Evolutionary conservation across 2,329 filamentous ascomycete genomes (phyloP).

Genomic region (Diaporthe ilicicola): DNA sequence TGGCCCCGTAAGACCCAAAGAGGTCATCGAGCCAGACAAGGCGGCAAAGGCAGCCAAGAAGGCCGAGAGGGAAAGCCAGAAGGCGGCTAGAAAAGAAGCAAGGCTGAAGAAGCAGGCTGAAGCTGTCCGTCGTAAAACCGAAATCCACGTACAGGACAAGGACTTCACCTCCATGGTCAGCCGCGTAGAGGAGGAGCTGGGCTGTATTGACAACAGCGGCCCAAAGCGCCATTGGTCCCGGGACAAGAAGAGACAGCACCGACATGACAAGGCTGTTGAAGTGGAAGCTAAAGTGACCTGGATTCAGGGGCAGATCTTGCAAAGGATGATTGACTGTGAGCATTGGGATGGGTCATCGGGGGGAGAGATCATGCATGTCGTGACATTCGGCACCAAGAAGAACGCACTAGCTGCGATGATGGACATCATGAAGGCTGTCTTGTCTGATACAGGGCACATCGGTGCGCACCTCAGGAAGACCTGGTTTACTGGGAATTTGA

Average conservation of each 20-base stretch:
- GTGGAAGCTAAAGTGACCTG: constrained; percentile 15
- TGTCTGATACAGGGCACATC: background rate
- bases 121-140: background rate
- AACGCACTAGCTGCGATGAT: constrained; percentile 21
- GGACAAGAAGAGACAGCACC: background rate
- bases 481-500: background rate
- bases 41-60: background rate
- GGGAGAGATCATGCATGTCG: background rate
- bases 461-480: constrained; percentile 9
- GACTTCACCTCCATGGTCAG: constrained; percentile 23
- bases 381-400: constrained; percentile 20
- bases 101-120: background rate
- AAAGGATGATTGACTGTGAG: background rate
- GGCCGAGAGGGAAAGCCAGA: background rate
- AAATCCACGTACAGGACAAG: background rate
- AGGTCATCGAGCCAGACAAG: constrained; percentile 5
- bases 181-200: constrained; percentile 16
- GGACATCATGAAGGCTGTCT: background rate
- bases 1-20: constrained; percentile 11
- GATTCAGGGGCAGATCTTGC: constrained; percentile 23
- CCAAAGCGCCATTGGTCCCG: constrained; percentile 1
- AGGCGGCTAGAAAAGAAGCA: background rate
- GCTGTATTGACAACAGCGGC: constrained; percentile 3
- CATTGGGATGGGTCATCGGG: background rate
- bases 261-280: constrained; percentile 3